These are phyloP conservation scores for Nidularia pulvinata DNA, from an alignment of 768 basidiomycete genomes.

Conservation along the genomic window DNA sequence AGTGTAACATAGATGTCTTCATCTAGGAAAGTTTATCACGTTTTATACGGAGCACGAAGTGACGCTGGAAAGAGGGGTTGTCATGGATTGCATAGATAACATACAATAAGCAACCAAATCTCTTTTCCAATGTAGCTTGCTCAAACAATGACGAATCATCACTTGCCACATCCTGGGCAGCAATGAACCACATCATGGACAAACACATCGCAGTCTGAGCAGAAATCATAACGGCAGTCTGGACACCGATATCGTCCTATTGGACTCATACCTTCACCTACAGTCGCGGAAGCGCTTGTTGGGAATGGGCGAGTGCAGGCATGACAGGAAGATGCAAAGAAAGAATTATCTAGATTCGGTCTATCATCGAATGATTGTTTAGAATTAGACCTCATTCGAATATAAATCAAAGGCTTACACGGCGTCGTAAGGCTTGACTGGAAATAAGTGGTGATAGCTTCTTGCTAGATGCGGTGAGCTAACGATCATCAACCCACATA, in stretches of 20 bases:
- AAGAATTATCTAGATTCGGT: conserved; percentile 38
- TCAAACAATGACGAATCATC: conserved; percentile 11
- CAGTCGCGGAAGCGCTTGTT: conserved; percentile 27
- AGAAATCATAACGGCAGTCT: conserved; percentile 86
- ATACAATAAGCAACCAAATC: conserved; percentile 7
- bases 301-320: conserved; percentile 81
- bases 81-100: conserved; percentile 3
- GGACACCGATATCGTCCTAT: conserved; percentile 89
- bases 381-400: neutral
- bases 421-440: conserved; percentile 82
- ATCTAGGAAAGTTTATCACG: no score
- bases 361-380: conserved; percentile 9
- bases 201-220: conserved; percentile 95
- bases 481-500: conserved; percentile 97
- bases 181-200: conserved; percentile 95
- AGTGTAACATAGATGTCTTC: neutral
- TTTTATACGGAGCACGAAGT: conserved; percentile 1
- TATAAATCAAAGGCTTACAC: conserved; percentile 55
- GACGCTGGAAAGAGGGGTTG: conserved; percentile 6
- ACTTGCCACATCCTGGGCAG: conserved; percentile 81
- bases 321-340: conserved; percentile 53
- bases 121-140: conserved; percentile 6
- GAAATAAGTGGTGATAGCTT: conserved; percentile 95
- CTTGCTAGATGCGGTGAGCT: conserved; percentile 96
- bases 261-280: conserved; percentile 74